Conservation (phyloP, 192 early-diverging fungal genomes). For the Backusella tuberculispora region DNA sequence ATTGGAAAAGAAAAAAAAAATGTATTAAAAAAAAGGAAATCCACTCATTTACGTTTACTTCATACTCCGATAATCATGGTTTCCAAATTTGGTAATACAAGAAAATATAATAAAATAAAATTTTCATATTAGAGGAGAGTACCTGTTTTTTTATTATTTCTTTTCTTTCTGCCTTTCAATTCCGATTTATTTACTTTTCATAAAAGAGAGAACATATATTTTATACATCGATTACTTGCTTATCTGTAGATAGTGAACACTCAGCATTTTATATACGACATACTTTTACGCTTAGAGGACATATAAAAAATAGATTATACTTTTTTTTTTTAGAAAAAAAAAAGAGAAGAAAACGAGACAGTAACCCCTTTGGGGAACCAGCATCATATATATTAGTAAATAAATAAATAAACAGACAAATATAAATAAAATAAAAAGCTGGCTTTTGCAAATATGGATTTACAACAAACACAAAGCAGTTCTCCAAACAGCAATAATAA, state of each 20-base stretch:
- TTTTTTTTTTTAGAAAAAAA: not conserved
- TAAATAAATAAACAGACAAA: not conserved
- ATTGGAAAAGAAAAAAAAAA: not conserved
- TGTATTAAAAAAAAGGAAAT: not conserved
- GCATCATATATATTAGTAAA: not conserved
- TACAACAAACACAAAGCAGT: constrained; percentile 1
- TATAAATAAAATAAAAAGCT: not conserved
- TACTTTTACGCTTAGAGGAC: too few species aligned
- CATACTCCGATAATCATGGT: not conserved
- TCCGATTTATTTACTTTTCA: not conserved
- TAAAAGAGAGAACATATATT: too few species aligned
- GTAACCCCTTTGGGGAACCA: not conserved
- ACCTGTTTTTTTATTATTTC: not conserved
- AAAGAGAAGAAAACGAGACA: not conserved
- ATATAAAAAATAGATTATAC: too few species aligned
- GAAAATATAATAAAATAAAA: not conserved
- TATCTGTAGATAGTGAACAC: too few species aligned
- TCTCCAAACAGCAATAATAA: not conserved
- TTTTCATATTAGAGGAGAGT: not conserved
- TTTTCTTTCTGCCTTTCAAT: not conserved
- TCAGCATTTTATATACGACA: too few species aligned
- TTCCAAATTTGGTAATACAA: too few species aligned
- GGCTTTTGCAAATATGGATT: constrained; percentile 5
- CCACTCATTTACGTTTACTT: not conserved
- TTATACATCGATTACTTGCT: too few species aligned